Base-by-base conservation (phyloP, 164 flowering plant species). In the Protea cynaroides region DNA sequence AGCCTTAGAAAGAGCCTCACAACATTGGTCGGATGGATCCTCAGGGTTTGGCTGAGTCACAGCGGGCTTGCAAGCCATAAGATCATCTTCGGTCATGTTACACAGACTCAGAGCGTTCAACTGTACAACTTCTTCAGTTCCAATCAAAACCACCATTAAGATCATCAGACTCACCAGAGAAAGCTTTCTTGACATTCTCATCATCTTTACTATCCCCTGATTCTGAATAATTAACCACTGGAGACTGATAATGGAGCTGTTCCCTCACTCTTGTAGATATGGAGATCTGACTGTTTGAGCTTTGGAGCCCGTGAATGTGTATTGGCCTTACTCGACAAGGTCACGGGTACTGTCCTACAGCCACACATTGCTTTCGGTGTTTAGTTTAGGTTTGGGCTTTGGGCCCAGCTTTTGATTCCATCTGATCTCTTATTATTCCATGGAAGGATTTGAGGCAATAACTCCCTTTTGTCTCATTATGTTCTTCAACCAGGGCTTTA, bases 51-150 rank as follows among this genome's bases (percentile, higher is more conserved):
- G 23, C 14, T 70, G 62, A 1, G 52, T 69, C 36, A 79, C 83
- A 10, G 78, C 61, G n/a, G 84, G 82, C 62, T 64, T 58, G 72
- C 87, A 83, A 0, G 75, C 46, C 13, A 53, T n/a, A 0, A 81
- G 46, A 24, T 73, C 87, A 3, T 67, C 59, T 0, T 58, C 24
- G 15, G 43, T 76, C 76, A 83, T 63, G 52, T 69, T 47, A 59
- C 87, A 83, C 0, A 78, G 13, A 56, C 29, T 58, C 21, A 53
- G 44, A 10, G 52, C 62, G 8, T 14, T 15, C 12, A 58, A 19
- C 24, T 23, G 11, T 43, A 50, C 50, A 4, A 40, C 7, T 14
- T 15, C 6, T n/a, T 29, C 4, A 29, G 24, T 9, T 44, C 23
- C 72, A 8, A 29, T 29, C 4, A 51, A 36, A 14, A 59, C 68